phyloP scores from a whole-genome alignment of 352 stramenopile genomes.

The Achlya hypogyna region DNA sequence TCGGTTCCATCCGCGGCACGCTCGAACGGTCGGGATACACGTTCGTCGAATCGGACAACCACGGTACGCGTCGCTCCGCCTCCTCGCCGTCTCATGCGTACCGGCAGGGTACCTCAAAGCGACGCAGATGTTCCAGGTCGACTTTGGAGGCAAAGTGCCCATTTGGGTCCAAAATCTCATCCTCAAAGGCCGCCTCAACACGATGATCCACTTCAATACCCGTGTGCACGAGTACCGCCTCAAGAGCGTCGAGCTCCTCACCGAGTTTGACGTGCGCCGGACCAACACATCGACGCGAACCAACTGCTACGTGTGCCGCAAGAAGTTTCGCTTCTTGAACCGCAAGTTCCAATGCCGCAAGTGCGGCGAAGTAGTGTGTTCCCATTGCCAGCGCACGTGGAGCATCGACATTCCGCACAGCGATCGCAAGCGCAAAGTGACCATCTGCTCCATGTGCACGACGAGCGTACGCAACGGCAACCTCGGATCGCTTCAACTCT shows the following conservation, averaged over 20 bases:
- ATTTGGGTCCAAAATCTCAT: constrained; percentile 20
- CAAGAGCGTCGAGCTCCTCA: constrained; percentile 16
- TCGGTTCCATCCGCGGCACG: constrained; percentile 1
- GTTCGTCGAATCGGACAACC: constrained; percentile 18
- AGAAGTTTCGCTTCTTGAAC: constrained; percentile 26
- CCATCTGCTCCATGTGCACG: constrained; percentile 19
- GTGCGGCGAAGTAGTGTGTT: constrained; percentile 17
- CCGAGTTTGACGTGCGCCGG: constrained; percentile 17
- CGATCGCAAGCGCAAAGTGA: constrained; percentile 19
- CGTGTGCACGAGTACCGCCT: constrained; percentile 14
- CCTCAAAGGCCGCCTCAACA: constrained; percentile 14
- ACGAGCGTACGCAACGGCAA: constrained; percentile 7
- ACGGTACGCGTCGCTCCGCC: background rate
- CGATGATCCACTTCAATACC: constrained; percentile 20
- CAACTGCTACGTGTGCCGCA: constrained; percentile 27
- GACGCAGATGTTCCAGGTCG: constrained; percentile 18
- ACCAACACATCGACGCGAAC: constrained; percentile 2
- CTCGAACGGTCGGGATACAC: constrained; percentile 5
- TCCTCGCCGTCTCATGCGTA: background rate
- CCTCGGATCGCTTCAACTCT: background rate
- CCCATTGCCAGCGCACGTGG: constrained; percentile 17
- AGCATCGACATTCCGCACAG: constrained; percentile 8
- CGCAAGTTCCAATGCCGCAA: constrained; percentile 20
- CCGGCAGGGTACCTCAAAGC: constrained; percentile 12
- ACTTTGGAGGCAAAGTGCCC: constrained; percentile 17